Percentiles rank a stretch among this genome's conserved stretches.
Conservation (phyloP, 345 rosid species). For the Gossypium rotundifolium region DNA sequence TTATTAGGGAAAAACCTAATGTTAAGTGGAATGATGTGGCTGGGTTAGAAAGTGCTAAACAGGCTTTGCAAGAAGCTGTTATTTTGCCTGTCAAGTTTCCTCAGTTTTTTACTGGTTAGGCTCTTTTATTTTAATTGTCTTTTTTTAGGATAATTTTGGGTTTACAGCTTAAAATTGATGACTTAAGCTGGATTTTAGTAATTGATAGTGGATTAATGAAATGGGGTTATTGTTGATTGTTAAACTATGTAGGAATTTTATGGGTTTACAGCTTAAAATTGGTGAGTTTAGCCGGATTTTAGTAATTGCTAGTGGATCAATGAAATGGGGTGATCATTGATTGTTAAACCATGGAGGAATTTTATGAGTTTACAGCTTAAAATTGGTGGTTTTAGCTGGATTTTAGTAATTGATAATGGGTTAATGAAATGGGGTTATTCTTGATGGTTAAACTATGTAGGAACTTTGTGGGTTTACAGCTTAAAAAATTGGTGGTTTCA, state of each 20-base stretch:
- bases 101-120: slow-evolving; percentile 66
- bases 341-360: neutral
- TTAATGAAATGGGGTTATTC: neutral
- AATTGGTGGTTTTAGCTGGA: no score
- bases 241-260: neutral
- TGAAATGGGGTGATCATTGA: neutral
- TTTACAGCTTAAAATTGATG: no score
- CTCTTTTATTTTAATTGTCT: neutral
- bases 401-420: neutral
- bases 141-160: neutral
- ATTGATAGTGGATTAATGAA: neutral
- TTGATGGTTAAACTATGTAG: neutral
- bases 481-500: neutral
- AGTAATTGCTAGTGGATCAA: neutral
- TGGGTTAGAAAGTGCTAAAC: slow-evolving; percentile 75
- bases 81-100: slow-evolving; percentile 79
- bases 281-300: neutral
- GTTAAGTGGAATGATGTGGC: slow-evolving; percentile 80
- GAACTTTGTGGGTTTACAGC: neutral
- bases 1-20: slow-evolving; percentile 73
- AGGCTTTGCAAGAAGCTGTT: slow-evolving; percentile 74
- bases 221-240: neutral
- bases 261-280: no score
- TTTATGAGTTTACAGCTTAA: no score
- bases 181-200: neutral